Evolutionary conservation across 805 yeast genomes (phyloP).

Genomic region (Pichia insulana): DNA sequence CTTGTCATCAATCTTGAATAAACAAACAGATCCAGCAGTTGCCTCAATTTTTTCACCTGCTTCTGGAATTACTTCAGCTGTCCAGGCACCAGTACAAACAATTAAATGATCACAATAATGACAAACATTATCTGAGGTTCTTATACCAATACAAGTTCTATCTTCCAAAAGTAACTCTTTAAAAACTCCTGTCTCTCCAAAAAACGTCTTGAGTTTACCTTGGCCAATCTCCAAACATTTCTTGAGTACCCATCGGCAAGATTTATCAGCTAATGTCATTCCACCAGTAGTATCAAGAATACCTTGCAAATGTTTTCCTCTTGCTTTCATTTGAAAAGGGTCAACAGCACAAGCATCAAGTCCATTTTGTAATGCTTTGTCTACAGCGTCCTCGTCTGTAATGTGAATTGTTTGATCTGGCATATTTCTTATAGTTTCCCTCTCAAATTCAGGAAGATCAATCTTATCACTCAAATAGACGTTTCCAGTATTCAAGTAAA

Average conservation of each 20-base stretch:
- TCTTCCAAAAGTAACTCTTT: slow-evolving; percentile 11
- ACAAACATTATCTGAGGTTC: slow-evolving; percentile 18
- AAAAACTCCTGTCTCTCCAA: slow-evolving; percentile 17
- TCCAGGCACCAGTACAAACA: slow-evolving; percentile 26
- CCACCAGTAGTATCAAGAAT: slow-evolving; percentile 26
- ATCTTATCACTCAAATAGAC: slow-evolving; percentile 11
- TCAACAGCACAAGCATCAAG: slow-evolving; percentile 12
- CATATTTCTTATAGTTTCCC: slow-evolving; percentile 13
- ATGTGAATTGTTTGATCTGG: slow-evolving; percentile 5
- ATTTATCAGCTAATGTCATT: slow-evolving; percentile 25
- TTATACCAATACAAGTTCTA: slow-evolving; percentile 19
- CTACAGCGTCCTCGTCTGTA: slow-evolving; percentile 16
- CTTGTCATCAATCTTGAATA: slow-evolving; percentile 18
- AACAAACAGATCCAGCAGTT: slow-evolving; percentile 25
- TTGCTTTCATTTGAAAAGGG: slow-evolving; percentile 9
- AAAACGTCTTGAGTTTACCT: slow-evolving; percentile 16
- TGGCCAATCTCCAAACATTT: slow-evolving; percentile 15
- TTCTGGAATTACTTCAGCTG: slow-evolving; percentile 23
- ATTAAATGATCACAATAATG: slow-evolving; percentile 19
- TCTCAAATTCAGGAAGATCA: slow-evolving; percentile 8
- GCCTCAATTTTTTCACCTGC: slow-evolving; percentile 23
- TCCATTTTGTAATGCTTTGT: slow-evolving; percentile 15
- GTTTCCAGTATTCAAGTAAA: slow-evolving; percentile 15
- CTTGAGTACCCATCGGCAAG: slow-evolving; percentile 25
- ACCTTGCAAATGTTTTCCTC: slow-evolving; percentile 16